Base-by-base conservation (phyloP, 352 stramenopile species). In the Globisporangium parvum region DNA sequence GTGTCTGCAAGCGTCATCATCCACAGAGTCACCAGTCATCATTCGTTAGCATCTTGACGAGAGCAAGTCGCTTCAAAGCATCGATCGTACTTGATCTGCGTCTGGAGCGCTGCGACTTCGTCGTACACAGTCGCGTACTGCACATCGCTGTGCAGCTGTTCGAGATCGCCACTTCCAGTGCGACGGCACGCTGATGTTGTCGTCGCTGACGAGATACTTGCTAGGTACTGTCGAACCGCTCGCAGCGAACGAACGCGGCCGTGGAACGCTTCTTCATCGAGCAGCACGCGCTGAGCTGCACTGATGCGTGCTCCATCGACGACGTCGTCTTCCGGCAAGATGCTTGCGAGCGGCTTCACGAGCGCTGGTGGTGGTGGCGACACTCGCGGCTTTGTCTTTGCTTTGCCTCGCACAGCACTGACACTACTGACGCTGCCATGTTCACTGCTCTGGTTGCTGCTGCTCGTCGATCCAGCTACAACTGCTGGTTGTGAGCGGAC, bases 261-360 rank as follows among this genome's bases (percentile, higher is more conserved):
- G 20, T 78, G 64, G 12, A 85, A 56, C 28, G 65, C 69, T 39
- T 88, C 75, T 65, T 88, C 77, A 26, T 85, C 64, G 2, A 74
- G 50, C 31, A 88, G 40, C 31, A 73, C 44, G 0, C 37, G 18
- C 24, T 70, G 65, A 6, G 77, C 75, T 6, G 28, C 37, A 12
- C 24, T 24, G 46, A 86, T 74, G 0, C 73, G 67, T 15, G 42
- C 60, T 2, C 73, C 74, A 45, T 85, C 69, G 2, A 81, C 49
- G 1, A 70, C 62, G n/a, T 81, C 66, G 42, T 83, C 73, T 15
- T 74, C 70, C 5, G 69, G 71, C 3, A 75, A 50, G 21, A 85
- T 85, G 28, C 63, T 77, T 24, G 63, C 56, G 3, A 88, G 60
- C 11, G 77, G 75, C 39, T 73, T 78, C 1, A 71, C 59, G 0